Evolutionary conservation across 331 rosid genomes (phyloP), one percentile per base, ranked within the genome.

Genomic region (Dryas integrifolia): DNA sequence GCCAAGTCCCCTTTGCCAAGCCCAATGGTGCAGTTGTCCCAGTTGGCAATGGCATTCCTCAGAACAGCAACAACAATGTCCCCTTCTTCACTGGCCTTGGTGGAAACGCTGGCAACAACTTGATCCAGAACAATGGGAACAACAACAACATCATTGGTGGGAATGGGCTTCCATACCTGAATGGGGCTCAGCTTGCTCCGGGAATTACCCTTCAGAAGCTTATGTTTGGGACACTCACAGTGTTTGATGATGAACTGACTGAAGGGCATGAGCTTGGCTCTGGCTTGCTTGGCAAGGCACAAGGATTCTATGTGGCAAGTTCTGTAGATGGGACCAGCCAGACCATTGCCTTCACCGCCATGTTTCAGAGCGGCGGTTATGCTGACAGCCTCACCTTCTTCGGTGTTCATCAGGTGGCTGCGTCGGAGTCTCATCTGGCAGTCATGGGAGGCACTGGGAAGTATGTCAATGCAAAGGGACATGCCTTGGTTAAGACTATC

Each of bases 371-470:
- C 41, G 92, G 88, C 40, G 85, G 86, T 46, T 94, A 94, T 40
- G 82, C 46, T 0, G 92, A 94, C 43, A 88, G 91, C 49, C 76
- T 94, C 1, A 88, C 95, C 39, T 89, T 94, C 83, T 89, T 94
- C 3, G 98, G 98, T 1, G 92, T 91, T 2, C 92, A 89, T 51
- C 65, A 74, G 55, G 80, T 85, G 0, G 95, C 88, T 4, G 86
- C 77, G 0, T 92, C 98, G 0, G 91, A 91, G 69, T 94, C 98
- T 3, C 87, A 89, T 39, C 75, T 94, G 9, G 97, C 97, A 0
- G 84, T 94, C 46, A 86, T 91, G 76, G 98, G 96, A 67, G 98
- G 98, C n/a, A 94, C 95, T 0, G 98, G 98, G 12, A 91, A 89
- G 81, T 91, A 80, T 65, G 49, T 94, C 3, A 91, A 94, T 65